A percentile compares a stretch with the other conserved stretches of the same genome.
These are phyloP conservation scores for Glutinoglossum americanum DNA, from an alignment of 495 filamentous ascomycete genomes.

Conservation along the genomic window DNA sequence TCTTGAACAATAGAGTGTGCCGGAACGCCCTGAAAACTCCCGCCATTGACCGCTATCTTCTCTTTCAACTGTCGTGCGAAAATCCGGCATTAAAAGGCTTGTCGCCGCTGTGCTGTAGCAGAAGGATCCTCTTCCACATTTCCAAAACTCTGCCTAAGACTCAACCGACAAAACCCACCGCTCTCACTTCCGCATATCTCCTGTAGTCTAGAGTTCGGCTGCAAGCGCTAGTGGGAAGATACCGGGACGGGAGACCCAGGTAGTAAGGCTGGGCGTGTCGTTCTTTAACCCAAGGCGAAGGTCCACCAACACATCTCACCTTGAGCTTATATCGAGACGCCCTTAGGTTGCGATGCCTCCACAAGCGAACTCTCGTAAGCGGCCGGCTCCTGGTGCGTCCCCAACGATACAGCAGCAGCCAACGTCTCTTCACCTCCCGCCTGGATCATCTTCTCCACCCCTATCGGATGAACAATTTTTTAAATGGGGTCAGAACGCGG, in stretches of 20 bases:
- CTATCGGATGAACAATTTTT: slow-evolving; percentile 32
- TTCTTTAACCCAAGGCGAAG: not conserved
- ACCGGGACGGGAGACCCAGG: not conserved
- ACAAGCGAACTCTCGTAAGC: slow-evolving; percentile 42
- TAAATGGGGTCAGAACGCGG: slow-evolving; percentile 27
- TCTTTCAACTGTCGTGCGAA: slow-evolving; percentile 5
- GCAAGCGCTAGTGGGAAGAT: not conserved
- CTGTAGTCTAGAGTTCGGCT: not conserved
- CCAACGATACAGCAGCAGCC: slow-evolving; percentile 27
- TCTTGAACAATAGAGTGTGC: slow-evolving; percentile 9
- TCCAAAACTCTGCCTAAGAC: not conserved
- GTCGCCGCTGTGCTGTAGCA: not conserved
- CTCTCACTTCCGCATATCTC: not conserved
- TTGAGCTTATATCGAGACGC: not conserved
- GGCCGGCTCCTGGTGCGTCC: slow-evolving; percentile 48
- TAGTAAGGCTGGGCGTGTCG: not conserved
- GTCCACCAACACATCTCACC: not conserved
- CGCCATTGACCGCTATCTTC: slow-evolving; percentile 8
- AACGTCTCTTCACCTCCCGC: slow-evolving; percentile 9
- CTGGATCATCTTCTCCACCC: slow-evolving; percentile 11
- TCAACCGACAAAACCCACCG: not conserved
- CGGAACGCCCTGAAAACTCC: slow-evolving; percentile 8
- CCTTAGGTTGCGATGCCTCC: slow-evolving; percentile 11
- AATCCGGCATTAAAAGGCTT: not conserved
- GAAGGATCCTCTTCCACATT: not conserved